Percentiles rank a stretch among this genome's conserved stretches.
Evolutionary conservation across 2,329 filamentous ascomycete species (phyloP).

Genomic region (Fusarium sp.): DNA sequence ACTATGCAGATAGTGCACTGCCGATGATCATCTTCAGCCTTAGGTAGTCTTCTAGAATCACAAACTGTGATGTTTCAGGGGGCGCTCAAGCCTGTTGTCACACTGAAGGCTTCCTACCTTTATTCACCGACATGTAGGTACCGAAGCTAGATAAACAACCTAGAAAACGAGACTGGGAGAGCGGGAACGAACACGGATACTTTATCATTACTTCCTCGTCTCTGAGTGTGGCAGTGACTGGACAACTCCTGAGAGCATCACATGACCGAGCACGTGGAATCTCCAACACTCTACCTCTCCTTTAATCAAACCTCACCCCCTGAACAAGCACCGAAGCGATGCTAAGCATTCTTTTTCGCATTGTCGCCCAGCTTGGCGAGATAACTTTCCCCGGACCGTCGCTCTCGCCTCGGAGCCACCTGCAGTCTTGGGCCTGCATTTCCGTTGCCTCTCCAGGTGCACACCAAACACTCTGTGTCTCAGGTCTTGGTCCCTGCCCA

Average conservation of each 20-base stretch:
- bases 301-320: conserved; percentile 5
- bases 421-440: background rate
- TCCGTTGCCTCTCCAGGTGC: background rate
- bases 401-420: background rate
- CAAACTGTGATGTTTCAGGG: background rate
- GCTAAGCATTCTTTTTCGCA: background rate
- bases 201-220: background rate
- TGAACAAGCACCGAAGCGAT: background rate
- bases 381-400: background rate
- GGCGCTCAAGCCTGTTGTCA: background rate
- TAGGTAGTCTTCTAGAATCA: background rate
- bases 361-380: background rate
- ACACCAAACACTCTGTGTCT: conserved; percentile 21
- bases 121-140: background rate
- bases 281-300: background rate
- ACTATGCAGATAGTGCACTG: background rate
- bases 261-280: conserved; percentile 1
- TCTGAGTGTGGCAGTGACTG: background rate
- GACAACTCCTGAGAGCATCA: background rate
- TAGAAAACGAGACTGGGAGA: background rate
- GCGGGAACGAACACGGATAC: background rate
- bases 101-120: background rate
- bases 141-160: too few species aligned
- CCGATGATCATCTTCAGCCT: background rate
- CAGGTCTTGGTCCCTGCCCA: conserved; percentile 8